phyloP scores from a whole-genome alignment of 805 yeast species.

The Yueomyces sinensis region DNA sequence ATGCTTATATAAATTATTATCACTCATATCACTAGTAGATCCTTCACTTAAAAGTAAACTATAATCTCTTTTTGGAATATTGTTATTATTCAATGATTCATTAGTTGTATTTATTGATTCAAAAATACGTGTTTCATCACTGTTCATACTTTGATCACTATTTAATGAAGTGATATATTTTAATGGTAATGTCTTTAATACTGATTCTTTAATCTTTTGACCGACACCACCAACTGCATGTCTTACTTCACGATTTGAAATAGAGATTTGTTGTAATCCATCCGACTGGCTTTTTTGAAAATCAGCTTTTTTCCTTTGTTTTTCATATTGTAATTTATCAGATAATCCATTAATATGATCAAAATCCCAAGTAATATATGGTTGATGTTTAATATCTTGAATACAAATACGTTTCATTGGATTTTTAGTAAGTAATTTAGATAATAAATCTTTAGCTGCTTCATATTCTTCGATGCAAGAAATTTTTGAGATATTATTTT shows the following conservation, averaged over 20 bases:
- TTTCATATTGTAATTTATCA: constrained; percentile 9
- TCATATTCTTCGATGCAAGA: constrained; percentile 32
- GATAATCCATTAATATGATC: constrained; percentile 7
- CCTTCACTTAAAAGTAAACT: neutral
- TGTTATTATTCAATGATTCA: neutral
- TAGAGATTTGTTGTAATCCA: constrained; percentile 32
- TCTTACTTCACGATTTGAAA: constrained; percentile 54
- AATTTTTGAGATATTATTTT: constrained; percentile 21
- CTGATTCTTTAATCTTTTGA: constrained; percentile 35
- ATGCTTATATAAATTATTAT: neutral
- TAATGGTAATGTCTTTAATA: constrained; percentile 5
- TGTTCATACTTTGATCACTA: neutral
- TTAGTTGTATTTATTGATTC: neutral
- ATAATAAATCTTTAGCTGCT: constrained; percentile 42
- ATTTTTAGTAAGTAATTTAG: constrained; percentile 52
- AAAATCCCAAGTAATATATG: constrained; percentile 43
- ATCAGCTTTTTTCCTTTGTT: constrained; percentile 7
- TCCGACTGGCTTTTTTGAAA: constrained; percentile 13
- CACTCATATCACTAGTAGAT: neutral
- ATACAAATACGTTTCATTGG: constrained; percentile 59
- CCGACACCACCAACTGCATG: constrained; percentile 79
- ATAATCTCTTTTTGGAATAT: neutral
- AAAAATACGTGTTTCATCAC: neutral
- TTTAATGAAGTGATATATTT: neutral
- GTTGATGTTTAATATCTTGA: constrained; percentile 60